These are phyloP conservation scores for Teratosphaeriaceae sp. DNA, from an alignment of 2,329 filamentous ascomycete species.

Conservation along the genomic window DNA sequence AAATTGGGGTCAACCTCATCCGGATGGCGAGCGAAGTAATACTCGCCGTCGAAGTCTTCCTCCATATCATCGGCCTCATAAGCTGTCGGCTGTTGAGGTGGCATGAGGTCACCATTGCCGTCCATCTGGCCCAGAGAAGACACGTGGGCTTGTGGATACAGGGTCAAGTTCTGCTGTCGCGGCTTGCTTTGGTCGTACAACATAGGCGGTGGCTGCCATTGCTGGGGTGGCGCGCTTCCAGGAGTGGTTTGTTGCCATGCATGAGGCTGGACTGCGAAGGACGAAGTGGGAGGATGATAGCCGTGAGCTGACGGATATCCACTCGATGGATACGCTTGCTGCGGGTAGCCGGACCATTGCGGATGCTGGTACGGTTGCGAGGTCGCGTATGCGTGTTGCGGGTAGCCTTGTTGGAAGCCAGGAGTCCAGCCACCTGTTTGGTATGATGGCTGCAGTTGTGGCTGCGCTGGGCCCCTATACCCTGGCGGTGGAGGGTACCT, in stretches of 20 bases:
- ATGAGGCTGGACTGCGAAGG: constrained; percentile 2
- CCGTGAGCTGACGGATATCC: constrained; percentile 16
- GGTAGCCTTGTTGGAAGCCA: constrained; percentile 12
- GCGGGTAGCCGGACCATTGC: constrained; percentile 17
- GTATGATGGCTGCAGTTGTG: constrained; percentile 9
- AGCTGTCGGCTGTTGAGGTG: constrained; percentile 10
- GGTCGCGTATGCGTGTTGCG: constrained; percentile 5
- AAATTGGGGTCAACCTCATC: constrained; percentile 38
- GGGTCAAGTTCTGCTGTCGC: constrained; percentile 18
- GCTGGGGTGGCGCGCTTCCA: constrained; percentile 9
- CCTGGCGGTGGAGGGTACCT: constrained; percentile 45
- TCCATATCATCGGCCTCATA: constrained; percentile 27
- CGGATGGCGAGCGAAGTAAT: constrained; percentile 38
- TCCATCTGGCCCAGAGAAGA: constrained; percentile 12
- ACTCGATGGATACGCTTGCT: constrained; percentile 10
- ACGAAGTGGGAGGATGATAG: constrained; percentile 7
- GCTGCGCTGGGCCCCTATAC: constrained; percentile 28
- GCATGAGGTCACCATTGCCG: constrained; percentile 23
- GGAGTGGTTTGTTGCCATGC: constrained; percentile 7
- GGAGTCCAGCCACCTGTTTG: constrained; percentile 10
- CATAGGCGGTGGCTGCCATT: constrained; percentile 15
- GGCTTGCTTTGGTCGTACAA: constrained; percentile 1
- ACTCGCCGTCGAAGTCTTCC: constrained; percentile 38
- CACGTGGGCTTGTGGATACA: neutral
- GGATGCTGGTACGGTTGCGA: constrained; percentile 12